Percentiles rank a stretch among this genome's conserved stretches.
These are phyloP conservation scores for Trametes pubescens DNA, from an alignment of 1,284 basidiomycete genomes.

Conservation along the genomic window DNA sequence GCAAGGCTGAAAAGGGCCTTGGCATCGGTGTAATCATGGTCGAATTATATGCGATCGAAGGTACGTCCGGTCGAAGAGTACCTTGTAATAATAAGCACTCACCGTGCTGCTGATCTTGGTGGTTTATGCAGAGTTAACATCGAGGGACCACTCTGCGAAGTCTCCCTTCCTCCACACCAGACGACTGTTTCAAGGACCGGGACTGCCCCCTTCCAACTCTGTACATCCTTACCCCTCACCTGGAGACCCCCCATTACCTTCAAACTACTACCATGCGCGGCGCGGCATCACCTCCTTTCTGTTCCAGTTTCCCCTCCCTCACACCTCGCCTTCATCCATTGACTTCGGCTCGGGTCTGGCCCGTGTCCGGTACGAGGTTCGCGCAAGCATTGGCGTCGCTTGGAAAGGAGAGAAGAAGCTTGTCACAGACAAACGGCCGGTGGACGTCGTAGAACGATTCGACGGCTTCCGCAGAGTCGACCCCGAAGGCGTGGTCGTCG, in stretches of 20 bases:
- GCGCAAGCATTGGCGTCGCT: constrained; percentile 70
- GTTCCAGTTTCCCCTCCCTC: constrained; percentile 73
- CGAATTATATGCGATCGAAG: constrained; percentile 77
- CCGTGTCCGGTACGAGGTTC: constrained; percentile 71
- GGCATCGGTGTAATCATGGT: constrained; percentile 78
- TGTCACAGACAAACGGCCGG: constrained; percentile 65
- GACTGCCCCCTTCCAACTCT: constrained; percentile 82
- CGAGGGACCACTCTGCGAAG: constrained; percentile 78
- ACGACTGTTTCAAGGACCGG: constrained; percentile 78
- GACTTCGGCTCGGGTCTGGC: constrained; percentile 73
- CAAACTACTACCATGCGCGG: constrained; percentile 70
- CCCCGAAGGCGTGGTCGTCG: constrained; percentile 68
- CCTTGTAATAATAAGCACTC: neutral
- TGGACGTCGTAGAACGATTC: constrained; percentile 69
- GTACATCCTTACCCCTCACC: constrained; percentile 64
- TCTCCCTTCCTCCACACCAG: constrained; percentile 75
- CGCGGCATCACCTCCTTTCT: constrained; percentile 77
- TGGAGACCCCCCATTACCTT: constrained; percentile 64
- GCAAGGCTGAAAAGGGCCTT: constrained; percentile 73
- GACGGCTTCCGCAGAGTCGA: constrained; percentile 48
- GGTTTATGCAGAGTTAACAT: constrained; percentile 65
- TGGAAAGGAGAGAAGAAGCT: constrained; percentile 77
- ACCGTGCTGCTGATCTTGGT: neutral
- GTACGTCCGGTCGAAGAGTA: constrained; percentile 38
- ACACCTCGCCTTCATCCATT: constrained; percentile 71